Base-by-base conservation (phyloP, 768 basidiomycete species). In the Amanita jacksonii region DNA sequence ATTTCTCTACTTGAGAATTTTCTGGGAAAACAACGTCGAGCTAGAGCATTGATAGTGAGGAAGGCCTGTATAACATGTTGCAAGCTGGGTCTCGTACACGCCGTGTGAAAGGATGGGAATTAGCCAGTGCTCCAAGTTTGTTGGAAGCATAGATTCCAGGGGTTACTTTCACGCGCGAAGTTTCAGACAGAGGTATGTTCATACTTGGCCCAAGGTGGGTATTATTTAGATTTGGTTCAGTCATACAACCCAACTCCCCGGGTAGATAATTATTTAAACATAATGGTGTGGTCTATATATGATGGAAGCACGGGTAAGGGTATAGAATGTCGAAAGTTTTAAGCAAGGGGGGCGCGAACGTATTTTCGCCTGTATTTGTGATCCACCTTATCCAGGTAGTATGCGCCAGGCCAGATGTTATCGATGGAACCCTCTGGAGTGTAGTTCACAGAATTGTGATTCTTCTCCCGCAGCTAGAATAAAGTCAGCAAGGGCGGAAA, bases 351-450 rank as follows among this genome's bases (percentile, higher is more conserved):
- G 19, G 72, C 69, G 32, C 67, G 62, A 48, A 70, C 64, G 65
- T 99, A 99, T 62, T 85, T 90, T 59, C 96, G 77, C 55, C 96
- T 73, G 77, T 82, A 92, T 66, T 92, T 92, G 55, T 72, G 67
- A 66, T 98, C 96, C 55, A 94, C 82, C 58, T 72, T 76, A 50
- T 83, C 81, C 52, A 99, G 85, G 74, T 97, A 98, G 70, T 84
- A 98, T 15, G 84, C 71, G 35, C 92, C 92, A 3, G 86, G 82
- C 86, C 89, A 92, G 62, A 99, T 84, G 74, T 96, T 85, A 49
- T 92, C 86, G 47, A 92, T 62, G 18, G 79, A 81, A 36, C 96
- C 96, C 40, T 77, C 72, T 9, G 96, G 96, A 3, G 76, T 75
- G 69, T 87, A 99, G 53, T 79, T 71, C 19, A 73, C 78, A 12